Conservation (phyloP, 768 basidiomycete genomes). For the Mycena filopes region DNA sequence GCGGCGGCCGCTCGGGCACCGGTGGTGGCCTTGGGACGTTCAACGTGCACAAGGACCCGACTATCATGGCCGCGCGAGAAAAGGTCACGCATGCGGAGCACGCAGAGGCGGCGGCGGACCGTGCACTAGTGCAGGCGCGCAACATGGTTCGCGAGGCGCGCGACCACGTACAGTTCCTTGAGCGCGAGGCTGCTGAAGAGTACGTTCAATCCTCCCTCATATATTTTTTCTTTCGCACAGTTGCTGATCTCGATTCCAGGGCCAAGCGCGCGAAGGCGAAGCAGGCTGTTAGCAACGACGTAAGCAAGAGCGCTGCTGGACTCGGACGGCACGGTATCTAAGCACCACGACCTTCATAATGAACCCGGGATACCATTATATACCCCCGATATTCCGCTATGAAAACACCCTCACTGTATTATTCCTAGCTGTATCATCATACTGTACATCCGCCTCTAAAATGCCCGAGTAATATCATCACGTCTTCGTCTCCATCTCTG, state of each 20-base stretch:
- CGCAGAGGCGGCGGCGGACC: constrained; percentile 50
- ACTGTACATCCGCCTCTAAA: too few species aligned
- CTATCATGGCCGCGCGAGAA: constrained; percentile 48
- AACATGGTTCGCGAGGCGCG: constrained; percentile 47
- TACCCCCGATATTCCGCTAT: too few species aligned
- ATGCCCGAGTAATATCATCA: too few species aligned
- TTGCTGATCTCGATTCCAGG: constrained; percentile 32
- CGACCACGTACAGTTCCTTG: constrained; percentile 49
- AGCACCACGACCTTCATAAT: not conserved
- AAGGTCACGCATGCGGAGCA: constrained; percentile 52
- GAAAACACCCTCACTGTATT: too few species aligned
- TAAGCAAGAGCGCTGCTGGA: constrained; percentile 49
- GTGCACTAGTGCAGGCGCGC: constrained; percentile 46
- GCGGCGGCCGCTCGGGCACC: constrained; percentile 13
- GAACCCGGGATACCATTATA: too few species aligned
- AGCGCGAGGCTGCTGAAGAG: constrained; percentile 54
- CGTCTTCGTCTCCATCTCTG: too few species aligned
- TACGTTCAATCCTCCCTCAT: constrained; percentile 38
- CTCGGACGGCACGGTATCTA: constrained; percentile 45
- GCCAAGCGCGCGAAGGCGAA: constrained; percentile 51
- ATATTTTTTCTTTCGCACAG: not conserved
- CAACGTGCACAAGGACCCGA: constrained; percentile 45
- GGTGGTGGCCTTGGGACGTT: constrained; percentile 17
- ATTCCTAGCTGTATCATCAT: too few species aligned
- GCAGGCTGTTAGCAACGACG: constrained; percentile 50